Evolutionary conservation across 1,284 basidiomycete genomes (phyloP).

Genomic region (Schizopora paradoxa): DNA sequence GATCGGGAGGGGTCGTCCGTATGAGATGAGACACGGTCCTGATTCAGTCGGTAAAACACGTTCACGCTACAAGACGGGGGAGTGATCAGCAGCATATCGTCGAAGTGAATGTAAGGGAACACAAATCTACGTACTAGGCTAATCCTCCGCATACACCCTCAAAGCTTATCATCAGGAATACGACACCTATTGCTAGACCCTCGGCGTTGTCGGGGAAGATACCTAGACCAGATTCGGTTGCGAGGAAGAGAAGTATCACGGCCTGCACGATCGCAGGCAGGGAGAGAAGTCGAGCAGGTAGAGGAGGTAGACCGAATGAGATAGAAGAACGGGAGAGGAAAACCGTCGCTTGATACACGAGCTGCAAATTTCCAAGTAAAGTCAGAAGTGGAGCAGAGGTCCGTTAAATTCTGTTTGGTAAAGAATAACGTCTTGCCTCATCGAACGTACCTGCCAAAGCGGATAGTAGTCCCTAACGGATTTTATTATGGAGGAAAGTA

Average conservation of each 20-base stretch:
- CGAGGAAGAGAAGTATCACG: constrained; percentile 52
- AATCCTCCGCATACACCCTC: constrained; percentile 87
- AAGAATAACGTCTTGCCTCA: not conserved
- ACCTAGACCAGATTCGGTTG: constrained; percentile 64
- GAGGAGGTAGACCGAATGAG: constrained; percentile 79
- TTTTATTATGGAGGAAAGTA: constrained; percentile 75
- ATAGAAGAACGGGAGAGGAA: constrained; percentile 94
- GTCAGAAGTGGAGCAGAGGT: constrained; percentile 8
- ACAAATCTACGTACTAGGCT: constrained; percentile 66
- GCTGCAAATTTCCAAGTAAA: constrained; percentile 36
- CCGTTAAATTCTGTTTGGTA: too few species aligned
- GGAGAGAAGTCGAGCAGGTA: constrained; percentile 68
- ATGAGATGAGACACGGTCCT: too few species aligned
- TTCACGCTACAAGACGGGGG: constrained; percentile 55
- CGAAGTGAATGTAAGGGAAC: constrained; percentile 7
- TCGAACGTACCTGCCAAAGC: constrained; percentile 71
- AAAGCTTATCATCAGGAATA: constrained; percentile 75
- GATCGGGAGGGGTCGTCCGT: too few species aligned
- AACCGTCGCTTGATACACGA: constrained; percentile 88
- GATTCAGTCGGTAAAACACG: constrained; percentile 81
- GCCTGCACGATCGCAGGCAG: constrained; percentile 71
- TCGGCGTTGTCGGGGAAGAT: constrained; percentile 51
- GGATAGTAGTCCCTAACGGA: constrained; percentile 93
- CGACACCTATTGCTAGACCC: constrained; percentile 52
- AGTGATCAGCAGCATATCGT: not conserved